Evolutionary conservation across 257 asterid species (phyloP), one percentile per base, ranked within the genome.

Genomic region (Penstemon eatonii): DNA sequence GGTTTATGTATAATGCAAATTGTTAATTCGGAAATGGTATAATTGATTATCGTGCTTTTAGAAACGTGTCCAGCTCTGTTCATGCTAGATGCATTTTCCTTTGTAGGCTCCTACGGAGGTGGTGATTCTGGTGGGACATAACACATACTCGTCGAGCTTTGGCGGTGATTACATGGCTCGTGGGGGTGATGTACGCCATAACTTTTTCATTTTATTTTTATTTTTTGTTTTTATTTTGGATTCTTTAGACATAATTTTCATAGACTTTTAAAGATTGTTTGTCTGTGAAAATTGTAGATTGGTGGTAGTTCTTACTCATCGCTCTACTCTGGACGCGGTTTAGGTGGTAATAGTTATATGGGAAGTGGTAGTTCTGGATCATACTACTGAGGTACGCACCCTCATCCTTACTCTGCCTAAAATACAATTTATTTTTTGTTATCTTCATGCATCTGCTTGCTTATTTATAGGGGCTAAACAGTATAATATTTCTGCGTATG

Each of bases 291-390:
- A 52, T 68, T 69, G 70, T 76, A 94, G 96, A 91, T 79, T 67
- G 91, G 92, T 65, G 89, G 96, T 64, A 87, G 90, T 82, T 91
- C 99, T 54, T 91, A 94, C 73, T 84, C 99, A 5, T 89, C 97
- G 3, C 81, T 79, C 50, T 90, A 90, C 77, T 81, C 96, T 36
- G 84, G 95, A 18, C 96, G 97, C 41, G 83, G 87, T 69, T 66
- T 84, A 69, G 86, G 96, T 72, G 89, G 99, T 59, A 79, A 79
- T 62, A 82, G 89, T 76, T 94, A 89, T 64, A 84, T 85, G 96
- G 92, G 97, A 50, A 81, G 94, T 58, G 76, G 91, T 75, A 84
- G 91, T 73, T 92, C 98, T 50, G 87, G 97, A 71, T 85, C 97
- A 13, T 92, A 92, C 75, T 90, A 90, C 78, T 92, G 76, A 92